Base-by-base conservation (phyloP, 345 rosid species). In the Pelargonium nanum region DNA sequence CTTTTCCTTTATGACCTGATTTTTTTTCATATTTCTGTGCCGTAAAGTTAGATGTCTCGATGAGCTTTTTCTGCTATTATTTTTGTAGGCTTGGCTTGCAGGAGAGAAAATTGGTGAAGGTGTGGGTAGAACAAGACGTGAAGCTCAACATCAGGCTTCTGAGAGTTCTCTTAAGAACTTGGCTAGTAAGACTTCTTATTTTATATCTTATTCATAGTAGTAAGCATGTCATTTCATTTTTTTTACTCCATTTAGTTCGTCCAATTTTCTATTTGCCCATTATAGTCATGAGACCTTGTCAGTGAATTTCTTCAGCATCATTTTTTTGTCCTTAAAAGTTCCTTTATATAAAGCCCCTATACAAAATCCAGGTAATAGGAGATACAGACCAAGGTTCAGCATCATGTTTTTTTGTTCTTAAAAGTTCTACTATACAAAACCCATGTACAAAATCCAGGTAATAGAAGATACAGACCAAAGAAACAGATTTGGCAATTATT, bases 41-140 rank as follows among this genome's bases (percentile, higher is more conserved):
- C 15, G 16, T 9, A 0, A 40, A 40, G 15, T n/a, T 12, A 12
- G 48, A 40, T 40, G 48, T 40, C 5, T 57, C n/a, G 24, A 10
- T 22, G n/a, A 28, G 24, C 51, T 40, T 28, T 28, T 22, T 10
- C 4, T 24, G 28, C 2, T 21, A 50, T 26, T 58, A 34, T 62
- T 72, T 59, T 68, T 73, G 57, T 71, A 93, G 99, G 94, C 77
- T 72, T 83, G 88, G 97, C 76, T 93, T 73, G 83, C 80, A 19
- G 97, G 95, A 70, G 73, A 83, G 74, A 88, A 78, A 75, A 72
- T 86, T 72, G 91, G 99, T 53, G 83, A 88, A 70, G 96, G 91
- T 58, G 68, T 75, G 65, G 96, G 96, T 50, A 86, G 80, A 70
- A 83, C 97, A 28, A 90, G 95, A 79, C 78, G 86, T 77, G 92